Percentiles rank a stretch among this genome's conserved stretches.
These are phyloP conservation scores for Nitzschia inconspicua DNA, from an alignment of 108 stramenopile species.

Conservation along the genomic window DNA sequence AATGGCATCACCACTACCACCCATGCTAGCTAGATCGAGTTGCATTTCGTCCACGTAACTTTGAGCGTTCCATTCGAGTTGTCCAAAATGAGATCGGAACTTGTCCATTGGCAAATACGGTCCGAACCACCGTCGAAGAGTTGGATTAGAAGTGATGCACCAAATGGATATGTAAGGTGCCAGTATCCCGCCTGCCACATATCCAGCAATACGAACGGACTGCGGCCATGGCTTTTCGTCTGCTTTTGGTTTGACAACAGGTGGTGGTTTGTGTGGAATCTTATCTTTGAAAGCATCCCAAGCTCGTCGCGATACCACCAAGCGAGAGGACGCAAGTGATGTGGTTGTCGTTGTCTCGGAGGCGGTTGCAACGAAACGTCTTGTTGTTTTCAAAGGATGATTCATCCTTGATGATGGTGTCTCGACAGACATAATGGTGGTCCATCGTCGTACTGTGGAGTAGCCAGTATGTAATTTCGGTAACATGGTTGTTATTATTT, in stretches of 20 bases:
- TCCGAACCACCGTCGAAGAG: conserved; percentile 15
- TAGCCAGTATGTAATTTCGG: no score
- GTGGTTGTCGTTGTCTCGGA: no score
- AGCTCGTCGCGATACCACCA: conserved; percentile 20
- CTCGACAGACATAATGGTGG: no score
- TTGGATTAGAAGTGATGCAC: conserved; percentile 26
- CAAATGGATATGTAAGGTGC: conserved; percentile 29
- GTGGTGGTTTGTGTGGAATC: conserved; percentile 3
- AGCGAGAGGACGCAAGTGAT: background rate
- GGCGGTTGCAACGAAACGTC: no score
- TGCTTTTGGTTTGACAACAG: conserved; percentile 6
- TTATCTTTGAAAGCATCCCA: conserved; percentile 22
- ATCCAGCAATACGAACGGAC: conserved; percentile 28
- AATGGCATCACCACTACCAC: background rate
- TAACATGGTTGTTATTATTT: no score
- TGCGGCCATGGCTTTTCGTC: conserved; percentile 35
- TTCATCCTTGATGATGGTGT: no score
- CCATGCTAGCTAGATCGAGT: background rate
- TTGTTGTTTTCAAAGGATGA: background rate
- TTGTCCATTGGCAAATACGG: conserved; percentile 21
- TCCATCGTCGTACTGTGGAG: no score
- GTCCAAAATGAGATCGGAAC: conserved; percentile 28
- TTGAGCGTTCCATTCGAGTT: conserved; percentile 25
- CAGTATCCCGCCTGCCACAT: conserved; percentile 9
- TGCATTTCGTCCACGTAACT: conserved; percentile 11